Evolutionary conservation across 495 filamentous ascomycete species (phyloP), one percentile per base, ranked within the genome.

Genomic region (Neurospora sp.): DNA sequence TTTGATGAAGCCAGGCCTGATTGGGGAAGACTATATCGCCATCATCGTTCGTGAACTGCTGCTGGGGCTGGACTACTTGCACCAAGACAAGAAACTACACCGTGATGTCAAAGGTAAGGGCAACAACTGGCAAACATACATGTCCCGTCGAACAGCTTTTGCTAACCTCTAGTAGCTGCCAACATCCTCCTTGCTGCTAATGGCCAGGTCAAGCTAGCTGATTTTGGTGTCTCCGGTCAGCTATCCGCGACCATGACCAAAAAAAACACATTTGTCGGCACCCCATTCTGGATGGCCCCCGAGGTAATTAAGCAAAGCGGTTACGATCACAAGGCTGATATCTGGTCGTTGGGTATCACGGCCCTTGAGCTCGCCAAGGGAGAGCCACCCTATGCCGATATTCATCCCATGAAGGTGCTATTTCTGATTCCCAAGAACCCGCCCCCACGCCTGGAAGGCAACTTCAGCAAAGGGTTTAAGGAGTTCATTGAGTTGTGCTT

Each of bases 171-270:
- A 43, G 73, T 72, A 96, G 94, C 94, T 80, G 94, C 94, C 59
- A 98, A 98, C 78, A 88, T 98, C 42, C 87, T 98, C 38, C 86
- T 99, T 8, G 90, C 91, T 37, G 88, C 93, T 37, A 94, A 91
- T 77, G 96, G 96, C 5, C 94, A 98, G 82, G 96, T 99, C 72
- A 99, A 99, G 81, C 84, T 99, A 73, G 96, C 96, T 10, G 96
- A 99, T 82, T 99, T 99, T 83, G 96, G 96, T 62, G 96, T 99
- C 19, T 97, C 95, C 31, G 94, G 95, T 17, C 96, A 99, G 78
- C 86, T 99, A n/a, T 94, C 95, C 31, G 93, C 94, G 2, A 98
- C 96, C n/a, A 98, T 98, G 93, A 97, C 96, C 34, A 97, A 98
- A 84, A 97, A 97, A 82, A 99, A 98, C 78, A 99, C 96, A 0